These are phyloP conservation scores for Calonectria pseudoreteaudii DNA, from an alignment of 2,329 filamentous ascomycete genomes.

Conservation along the genomic window DNA sequence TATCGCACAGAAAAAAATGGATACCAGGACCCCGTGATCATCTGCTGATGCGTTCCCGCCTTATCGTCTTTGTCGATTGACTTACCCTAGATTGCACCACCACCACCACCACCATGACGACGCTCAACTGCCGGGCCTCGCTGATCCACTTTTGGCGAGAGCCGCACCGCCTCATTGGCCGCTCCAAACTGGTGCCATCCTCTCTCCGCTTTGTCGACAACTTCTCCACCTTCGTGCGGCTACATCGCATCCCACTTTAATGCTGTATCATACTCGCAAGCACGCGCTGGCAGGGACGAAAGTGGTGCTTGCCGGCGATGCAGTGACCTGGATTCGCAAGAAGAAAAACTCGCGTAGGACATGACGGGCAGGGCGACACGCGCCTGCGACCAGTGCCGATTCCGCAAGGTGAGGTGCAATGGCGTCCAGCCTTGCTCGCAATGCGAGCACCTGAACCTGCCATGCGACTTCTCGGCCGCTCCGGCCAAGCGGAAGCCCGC, in stretches of 20 bases:
- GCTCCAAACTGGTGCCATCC: neutral
- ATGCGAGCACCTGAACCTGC: slow-evolving; percentile 50
- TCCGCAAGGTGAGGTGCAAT: slow-evolving; percentile 54
- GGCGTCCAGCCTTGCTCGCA: slow-evolving; percentile 50
- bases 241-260: slow-evolving; percentile 16
- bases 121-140: neutral
- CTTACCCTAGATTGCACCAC: neutral
- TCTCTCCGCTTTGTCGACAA: neutral
- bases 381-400: slow-evolving; percentile 53
- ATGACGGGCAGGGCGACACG: slow-evolving; percentile 35
- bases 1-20: neutral
- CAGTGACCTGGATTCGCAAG: neutral
- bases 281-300: neutral
- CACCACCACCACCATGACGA: too few species aligned
- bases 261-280: neutral
- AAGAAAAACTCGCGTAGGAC: neutral
- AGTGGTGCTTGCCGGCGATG: neutral
- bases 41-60: neutral
- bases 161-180: slow-evolving; percentile 4
- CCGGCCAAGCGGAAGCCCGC: slow-evolving; percentile 50
- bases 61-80: neutral
- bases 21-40: neutral
- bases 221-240: slow-evolving; percentile 19
- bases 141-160: neutral
- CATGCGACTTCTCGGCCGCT: slow-evolving; percentile 49